Percentiles rank a stretch among this genome's conserved stretches.
Evolutionary conservation across 1,284 basidiomycete species (phyloP).

Genomic region (Cutaneotrichosporon sp.): DNA sequence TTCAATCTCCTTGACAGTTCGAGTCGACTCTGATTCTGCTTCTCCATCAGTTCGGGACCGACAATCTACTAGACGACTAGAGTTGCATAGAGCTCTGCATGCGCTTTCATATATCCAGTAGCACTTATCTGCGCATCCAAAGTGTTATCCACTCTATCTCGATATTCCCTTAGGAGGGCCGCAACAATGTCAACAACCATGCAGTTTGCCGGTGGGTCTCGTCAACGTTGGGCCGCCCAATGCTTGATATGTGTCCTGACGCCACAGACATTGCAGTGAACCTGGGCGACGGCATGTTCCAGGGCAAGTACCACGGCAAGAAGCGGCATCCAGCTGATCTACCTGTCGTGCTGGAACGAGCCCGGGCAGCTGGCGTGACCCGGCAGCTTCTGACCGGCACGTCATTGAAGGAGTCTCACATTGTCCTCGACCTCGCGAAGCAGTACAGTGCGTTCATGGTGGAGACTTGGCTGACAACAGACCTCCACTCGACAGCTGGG

Average conservation of each 20-base stretch:
- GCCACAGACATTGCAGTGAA: conserved; percentile 53
- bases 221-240: too few relatives aligned
- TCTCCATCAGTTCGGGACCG: neutral
- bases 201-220: conserved; percentile 14
- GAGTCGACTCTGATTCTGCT: neutral
- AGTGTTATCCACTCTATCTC: neutral
- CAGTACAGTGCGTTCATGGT: conserved; percentile 52
- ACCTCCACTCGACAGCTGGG: conserved; percentile 71
- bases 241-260: neutral
- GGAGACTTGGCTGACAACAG: conserved; percentile 43
- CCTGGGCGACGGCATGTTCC: conserved; percentile 51
- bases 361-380: conserved; percentile 61
- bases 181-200: conserved; percentile 1
- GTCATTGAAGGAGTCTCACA: conserved; percentile 61
- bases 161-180: neutral
- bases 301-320: conserved; percentile 52
- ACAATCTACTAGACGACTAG: too few relatives aligned
- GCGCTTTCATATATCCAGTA: too few relatives aligned
- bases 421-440: conserved; percentile 61
- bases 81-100: neutral
- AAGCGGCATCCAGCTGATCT: conserved; percentile 61
- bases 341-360: conserved; percentile 58
- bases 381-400: conserved; percentile 80
- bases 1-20: too few relatives aligned
- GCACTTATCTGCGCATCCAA: neutral